Conservation (phyloP, 495 filamentous ascomycete genomes). For the Ascobolus immersus region DNA sequence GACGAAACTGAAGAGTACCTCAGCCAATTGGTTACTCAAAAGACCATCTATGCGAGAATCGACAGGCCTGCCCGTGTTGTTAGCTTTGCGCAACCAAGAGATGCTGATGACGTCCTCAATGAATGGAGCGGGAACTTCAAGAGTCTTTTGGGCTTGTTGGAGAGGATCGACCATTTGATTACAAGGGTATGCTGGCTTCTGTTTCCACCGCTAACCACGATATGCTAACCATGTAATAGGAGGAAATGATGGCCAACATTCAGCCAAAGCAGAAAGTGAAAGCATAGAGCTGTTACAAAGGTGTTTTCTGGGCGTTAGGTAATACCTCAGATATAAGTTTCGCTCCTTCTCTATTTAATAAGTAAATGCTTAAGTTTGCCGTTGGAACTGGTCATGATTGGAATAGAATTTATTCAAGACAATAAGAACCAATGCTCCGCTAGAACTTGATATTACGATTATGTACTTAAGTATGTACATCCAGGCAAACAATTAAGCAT, state of each 20-base stretch:
- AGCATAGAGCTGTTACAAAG: too few relatives aligned
- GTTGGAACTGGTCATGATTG: too few relatives aligned
- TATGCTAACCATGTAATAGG: conserved; percentile 18
- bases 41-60: conserved; percentile 94
- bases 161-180: conserved; percentile 92
- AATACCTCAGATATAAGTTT: too few relatives aligned
- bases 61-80: conserved; percentile 80
- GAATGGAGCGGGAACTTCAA: conserved; percentile 99
- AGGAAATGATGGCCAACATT: conserved; percentile 99
- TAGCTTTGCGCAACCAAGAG: conserved; percentile 74
- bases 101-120: conserved; percentile 92
- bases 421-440: too few relatives aligned
- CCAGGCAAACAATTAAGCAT: too few relatives aligned
- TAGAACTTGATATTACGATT: too few relatives aligned
- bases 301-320: too few relatives aligned
- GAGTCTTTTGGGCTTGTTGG: conserved; percentile 69
- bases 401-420: too few relatives aligned
- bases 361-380: too few relatives aligned
- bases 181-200: conserved; percentile 32
- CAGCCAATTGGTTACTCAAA: conserved; percentile 75
- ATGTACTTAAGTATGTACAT: too few relatives aligned
- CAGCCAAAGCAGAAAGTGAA: conserved; percentile 42
- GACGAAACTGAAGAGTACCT: conserved; percentile 97
- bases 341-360: too few relatives aligned
- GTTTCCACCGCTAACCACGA: not conserved